A percentile compares a stretch with the other conserved stretches of the same genome.
phyloP scores from a whole-genome alignment of 108 stramenopile genomes.

The Parietichytrium sp. region DNA sequence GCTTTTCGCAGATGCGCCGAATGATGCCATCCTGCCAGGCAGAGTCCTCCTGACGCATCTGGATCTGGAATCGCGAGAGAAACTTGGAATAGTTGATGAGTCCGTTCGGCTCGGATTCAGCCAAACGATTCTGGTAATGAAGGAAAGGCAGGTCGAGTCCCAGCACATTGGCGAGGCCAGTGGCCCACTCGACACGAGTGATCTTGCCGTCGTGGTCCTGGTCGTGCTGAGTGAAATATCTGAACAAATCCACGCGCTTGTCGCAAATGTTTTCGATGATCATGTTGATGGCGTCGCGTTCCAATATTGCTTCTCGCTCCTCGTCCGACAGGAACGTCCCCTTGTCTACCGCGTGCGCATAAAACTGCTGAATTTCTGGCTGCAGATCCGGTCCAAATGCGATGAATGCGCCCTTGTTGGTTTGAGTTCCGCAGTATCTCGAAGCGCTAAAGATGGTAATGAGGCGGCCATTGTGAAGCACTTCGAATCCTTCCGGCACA shows the following conservation, averaged over 20 bases:
- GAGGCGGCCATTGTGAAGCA: constrained; percentile 56
- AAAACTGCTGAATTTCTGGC: constrained; percentile 38
- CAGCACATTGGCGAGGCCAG: constrained; percentile 60
- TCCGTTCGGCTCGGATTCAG: constrained; percentile 55
- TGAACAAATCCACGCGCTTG: constrained; percentile 58
- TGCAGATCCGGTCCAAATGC: constrained; percentile 19
- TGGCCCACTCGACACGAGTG: constrained; percentile 58
- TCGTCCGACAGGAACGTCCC: constrained; percentile 23
- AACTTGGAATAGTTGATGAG: constrained; percentile 62
- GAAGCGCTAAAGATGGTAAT: constrained; percentile 67
- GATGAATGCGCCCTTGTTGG: constrained; percentile 53
- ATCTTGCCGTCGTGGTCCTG: constrained; percentile 50
- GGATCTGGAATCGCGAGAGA: constrained; percentile 57
- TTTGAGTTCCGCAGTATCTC: constrained; percentile 62
- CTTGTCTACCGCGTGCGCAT: constrained; percentile 34
- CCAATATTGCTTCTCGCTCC: background rate
- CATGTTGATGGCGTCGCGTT: constrained; percentile 53
- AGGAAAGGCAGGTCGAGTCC: constrained; percentile 56
- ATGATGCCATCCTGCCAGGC: constrained; percentile 57
- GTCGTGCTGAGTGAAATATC: constrained; percentile 62
- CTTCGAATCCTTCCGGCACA: constrained; percentile 60
- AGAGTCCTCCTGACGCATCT: constrained; percentile 47
- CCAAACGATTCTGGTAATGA: constrained; percentile 50
- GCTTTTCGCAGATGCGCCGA: constrained; percentile 57
- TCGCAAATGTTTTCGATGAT: constrained; percentile 63